These are phyloP conservation scores for Calonectria multiphialidica DNA, from an alignment of 2,329 filamentous ascomycete species.

Conservation along the genomic window DNA sequence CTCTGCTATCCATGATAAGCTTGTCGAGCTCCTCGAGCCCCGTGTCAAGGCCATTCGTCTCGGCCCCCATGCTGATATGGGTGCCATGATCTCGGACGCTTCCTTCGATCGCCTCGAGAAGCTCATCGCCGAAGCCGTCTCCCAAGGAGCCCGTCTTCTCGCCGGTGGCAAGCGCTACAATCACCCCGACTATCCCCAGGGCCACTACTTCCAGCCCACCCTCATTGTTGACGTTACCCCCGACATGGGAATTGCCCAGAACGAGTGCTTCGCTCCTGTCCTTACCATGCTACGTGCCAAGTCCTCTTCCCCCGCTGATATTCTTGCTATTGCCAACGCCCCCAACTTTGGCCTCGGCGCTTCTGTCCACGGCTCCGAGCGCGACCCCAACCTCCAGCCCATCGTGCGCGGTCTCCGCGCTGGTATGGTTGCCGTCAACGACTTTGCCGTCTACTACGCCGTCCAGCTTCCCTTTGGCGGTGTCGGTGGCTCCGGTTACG, in stretches of 20 bases:
- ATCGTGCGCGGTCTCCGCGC: conserved; percentile 79
- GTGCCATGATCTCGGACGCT: conserved; percentile 87
- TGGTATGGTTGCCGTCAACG: conserved; percentile 95
- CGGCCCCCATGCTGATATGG: conserved; percentile 84
- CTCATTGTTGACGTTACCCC: conserved; percentile 90
- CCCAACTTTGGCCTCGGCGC: conserved; percentile 89
- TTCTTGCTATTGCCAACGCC: conserved; percentile 85
- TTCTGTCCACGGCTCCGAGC: conserved; percentile 83
- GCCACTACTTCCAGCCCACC: conserved; percentile 94
- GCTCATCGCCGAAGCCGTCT: conserved; percentile 82
- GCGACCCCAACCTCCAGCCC: conserved; percentile 68
- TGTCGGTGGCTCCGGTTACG: conserved; percentile 90
- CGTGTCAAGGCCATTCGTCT: conserved; percentile 81
- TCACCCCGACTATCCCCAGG: conserved; percentile 80
- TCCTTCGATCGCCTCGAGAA: conserved; percentile 81
- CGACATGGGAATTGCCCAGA: conserved; percentile 87
- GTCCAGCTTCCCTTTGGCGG: conserved; percentile 96
- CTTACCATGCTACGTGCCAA: conserved; percentile 85
- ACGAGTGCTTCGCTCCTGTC: conserved; percentile 93
- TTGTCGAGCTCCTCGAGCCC: conserved; percentile 78
- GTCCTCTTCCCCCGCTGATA: conserved; percentile 68
- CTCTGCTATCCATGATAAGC: conserved; percentile 78
- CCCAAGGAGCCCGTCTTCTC: conserved; percentile 82
- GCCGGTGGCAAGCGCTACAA: conserved; percentile 79
- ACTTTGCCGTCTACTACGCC: conserved; percentile 94